Evolutionary conservation across 768 basidiomycete genomes (phyloP).

Genomic region (Hydnomerulius pinastri): DNA sequence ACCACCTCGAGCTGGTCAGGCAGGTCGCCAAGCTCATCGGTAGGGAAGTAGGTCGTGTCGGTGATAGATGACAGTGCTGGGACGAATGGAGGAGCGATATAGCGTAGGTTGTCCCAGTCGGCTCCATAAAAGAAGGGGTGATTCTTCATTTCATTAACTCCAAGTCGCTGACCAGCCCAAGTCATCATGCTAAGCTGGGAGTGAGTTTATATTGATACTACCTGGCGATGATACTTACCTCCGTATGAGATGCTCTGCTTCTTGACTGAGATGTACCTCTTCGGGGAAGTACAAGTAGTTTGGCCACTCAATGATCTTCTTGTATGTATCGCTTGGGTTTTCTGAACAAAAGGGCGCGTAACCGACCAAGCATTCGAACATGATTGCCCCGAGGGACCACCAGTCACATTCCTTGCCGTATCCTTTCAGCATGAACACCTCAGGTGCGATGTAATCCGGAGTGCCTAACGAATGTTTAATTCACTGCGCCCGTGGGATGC

Average conservation of each 20-base stretch:
- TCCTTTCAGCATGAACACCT: slow-evolving; percentile 96
- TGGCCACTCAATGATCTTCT: slow-evolving; percentile 97
- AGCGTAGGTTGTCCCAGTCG: slow-evolving; percentile 88
- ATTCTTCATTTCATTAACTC: slow-evolving; percentile 83
- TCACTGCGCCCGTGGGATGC: neutral
- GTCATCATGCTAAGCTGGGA: slow-evolving; percentile 72
- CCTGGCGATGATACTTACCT: slow-evolving; percentile 48
- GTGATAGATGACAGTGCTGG: slow-evolving; percentile 90
- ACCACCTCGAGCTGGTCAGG: slow-evolving; percentile 60
- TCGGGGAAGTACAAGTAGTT: slow-evolving; percentile 92
- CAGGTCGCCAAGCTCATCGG: slow-evolving; percentile 82
- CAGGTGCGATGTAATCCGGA: slow-evolving; percentile 82
- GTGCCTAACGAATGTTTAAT: slow-evolving; percentile 25
- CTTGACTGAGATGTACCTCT: slow-evolving; percentile 89
- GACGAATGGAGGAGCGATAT: slow-evolving; percentile 95
- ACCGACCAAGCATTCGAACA: slow-evolving; percentile 98
- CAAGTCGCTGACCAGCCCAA: slow-evolving; percentile 74
- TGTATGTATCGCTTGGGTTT: slow-evolving; percentile 96
- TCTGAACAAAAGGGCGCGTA: slow-evolving; percentile 98
- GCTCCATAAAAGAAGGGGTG: slow-evolving; percentile 96
- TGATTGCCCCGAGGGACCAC: slow-evolving; percentile 99
- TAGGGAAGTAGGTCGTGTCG: slow-evolving; percentile 96
- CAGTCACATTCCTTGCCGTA: slow-evolving; percentile 99
- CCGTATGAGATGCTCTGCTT: slow-evolving; percentile 88
- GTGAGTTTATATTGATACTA: slow-evolving; percentile 15